Evolutionary conservation across 495 filamentous ascomycete genomes (phyloP).

Genomic region (Annulohypoxylon maeteangense): DNA sequence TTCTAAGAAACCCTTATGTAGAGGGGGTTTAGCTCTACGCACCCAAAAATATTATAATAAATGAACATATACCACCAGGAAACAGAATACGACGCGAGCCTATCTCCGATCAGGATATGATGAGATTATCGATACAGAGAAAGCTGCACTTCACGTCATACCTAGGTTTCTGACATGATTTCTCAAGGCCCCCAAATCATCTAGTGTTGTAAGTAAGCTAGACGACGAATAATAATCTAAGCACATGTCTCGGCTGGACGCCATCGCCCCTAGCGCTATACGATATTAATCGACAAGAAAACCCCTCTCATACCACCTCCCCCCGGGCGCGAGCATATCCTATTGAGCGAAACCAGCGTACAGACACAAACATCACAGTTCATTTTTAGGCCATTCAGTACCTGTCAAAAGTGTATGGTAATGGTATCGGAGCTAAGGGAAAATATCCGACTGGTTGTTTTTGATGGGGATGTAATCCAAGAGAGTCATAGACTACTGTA

Average conservation of each 20-base stretch:
- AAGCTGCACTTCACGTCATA: slow-evolving; percentile 2
- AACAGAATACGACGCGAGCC: slow-evolving; percentile 12
- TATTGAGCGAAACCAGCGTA: background rate
- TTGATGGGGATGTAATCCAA: background rate
- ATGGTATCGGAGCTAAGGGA: slow-evolving; percentile 23
- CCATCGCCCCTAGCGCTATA: background rate
- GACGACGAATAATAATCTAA: background rate
- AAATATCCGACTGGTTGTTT: slow-evolving; percentile 37
- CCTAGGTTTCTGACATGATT: background rate
- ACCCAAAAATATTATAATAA: slow-evolving; percentile 8
- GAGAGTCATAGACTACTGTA: slow-evolving; percentile 19
- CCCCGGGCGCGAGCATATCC: background rate
- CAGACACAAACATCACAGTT: background rate
- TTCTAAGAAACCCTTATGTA: slow-evolving; percentile 17
- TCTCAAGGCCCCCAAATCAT: background rate
- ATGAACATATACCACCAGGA: slow-evolving; percentile 9
- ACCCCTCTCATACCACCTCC: background rate
- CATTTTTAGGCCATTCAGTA: background rate
- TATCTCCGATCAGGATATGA: slow-evolving; percentile 20
- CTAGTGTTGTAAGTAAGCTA: background rate
- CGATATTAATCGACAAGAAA: background rate
- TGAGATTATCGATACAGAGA: slow-evolving; percentile 2
- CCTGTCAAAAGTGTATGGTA: slow-evolving; percentile 3
- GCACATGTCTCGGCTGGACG: background rate
- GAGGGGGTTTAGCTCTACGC: slow-evolving; percentile 16